These are phyloP conservation scores for Naganishia vaughanmartiniae DNA, from an alignment of 768 basidiomycete genomes.

Conservation along the genomic window DNA sequence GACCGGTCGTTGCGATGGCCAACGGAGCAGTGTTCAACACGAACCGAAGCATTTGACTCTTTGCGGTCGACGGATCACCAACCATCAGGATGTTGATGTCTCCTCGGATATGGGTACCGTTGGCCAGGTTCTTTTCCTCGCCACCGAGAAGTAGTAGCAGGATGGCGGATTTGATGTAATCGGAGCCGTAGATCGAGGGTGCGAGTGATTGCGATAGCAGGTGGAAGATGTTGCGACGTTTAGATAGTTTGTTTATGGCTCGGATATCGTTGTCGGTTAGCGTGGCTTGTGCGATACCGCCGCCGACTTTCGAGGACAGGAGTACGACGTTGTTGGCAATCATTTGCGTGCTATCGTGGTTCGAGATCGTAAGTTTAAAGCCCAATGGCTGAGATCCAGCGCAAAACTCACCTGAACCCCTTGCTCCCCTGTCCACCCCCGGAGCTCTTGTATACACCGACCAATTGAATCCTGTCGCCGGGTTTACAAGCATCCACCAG, in stretches of 20 bases:
- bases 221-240: slow-evolving; percentile 78
- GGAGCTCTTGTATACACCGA: slow-evolving; percentile 88
- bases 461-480: slow-evolving; percentile 93
- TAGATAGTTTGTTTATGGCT: slow-evolving; percentile 87
- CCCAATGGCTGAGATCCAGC: background rate
- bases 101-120: slow-evolving; percentile 97
- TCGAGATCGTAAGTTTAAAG: background rate
- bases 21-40: slow-evolving; percentile 92
- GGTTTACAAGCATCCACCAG: slow-evolving; percentile 96
- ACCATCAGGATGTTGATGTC: slow-evolving; percentile 99
- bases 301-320: slow-evolving; percentile 89
- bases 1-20: slow-evolving; percentile 95
- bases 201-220: slow-evolving; percentile 92
- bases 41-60: slow-evolving; percentile 92
- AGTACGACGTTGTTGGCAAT: slow-evolving; percentile 93
- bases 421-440: slow-evolving; percentile 79
- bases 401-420: slow-evolving; percentile 79
- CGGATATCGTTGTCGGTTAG: slow-evolving; percentile 93
- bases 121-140: slow-evolving; percentile 93
- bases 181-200: slow-evolving; percentile 94
- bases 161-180: slow-evolving; percentile 91
- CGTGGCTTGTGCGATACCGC: slow-evolving; percentile 87
- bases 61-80: slow-evolving; percentile 97
- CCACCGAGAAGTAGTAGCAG: slow-evolving; percentile 90
- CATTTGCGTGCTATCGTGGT: slow-evolving; percentile 70